Conservation (phyloP, 1,139 yeast species). For the Blastobotrys petasosporus region DNA sequence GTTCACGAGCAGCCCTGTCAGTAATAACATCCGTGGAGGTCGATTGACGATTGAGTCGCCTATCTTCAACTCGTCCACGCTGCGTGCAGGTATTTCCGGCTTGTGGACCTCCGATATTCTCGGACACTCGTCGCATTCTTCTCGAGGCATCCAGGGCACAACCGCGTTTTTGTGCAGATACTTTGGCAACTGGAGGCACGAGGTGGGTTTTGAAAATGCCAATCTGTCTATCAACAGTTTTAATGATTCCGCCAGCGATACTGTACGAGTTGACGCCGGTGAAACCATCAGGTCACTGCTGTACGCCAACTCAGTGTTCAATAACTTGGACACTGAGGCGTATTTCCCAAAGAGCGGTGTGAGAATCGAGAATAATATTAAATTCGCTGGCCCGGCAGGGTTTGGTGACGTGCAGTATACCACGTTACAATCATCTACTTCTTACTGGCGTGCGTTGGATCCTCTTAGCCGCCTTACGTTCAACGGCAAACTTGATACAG, state of each 20-base stretch:
- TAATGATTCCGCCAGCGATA: slow-evolving; percentile 37
- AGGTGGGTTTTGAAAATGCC: slow-evolving; percentile 57
- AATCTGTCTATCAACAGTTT: slow-evolving; percentile 30
- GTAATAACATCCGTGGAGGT: slow-evolving; percentile 1
- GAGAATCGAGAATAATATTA: slow-evolving; percentile 48
- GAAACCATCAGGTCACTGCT: slow-evolving; percentile 19
- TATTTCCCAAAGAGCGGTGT: slow-evolving; percentile 45
- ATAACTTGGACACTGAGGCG: slow-evolving; percentile 17
- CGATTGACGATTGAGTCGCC: slow-evolving; percentile 36
- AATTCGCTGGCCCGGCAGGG: slow-evolving; percentile 55
- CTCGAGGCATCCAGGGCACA: slow-evolving; percentile 2
- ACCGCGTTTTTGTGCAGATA: slow-evolving; percentile 35
- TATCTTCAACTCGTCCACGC: slow-evolving; percentile 49
- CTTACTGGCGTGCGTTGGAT: slow-evolving; percentile 15
- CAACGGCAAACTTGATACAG: slow-evolving; percentile 4
- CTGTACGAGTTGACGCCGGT: slow-evolving; percentile 36
- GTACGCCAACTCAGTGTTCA: background rate
- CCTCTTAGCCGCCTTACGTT: slow-evolving; percentile 10
- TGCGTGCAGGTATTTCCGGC: slow-evolving; percentile 42
- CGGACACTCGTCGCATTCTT: slow-evolving; percentile 47
- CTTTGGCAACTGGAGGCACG: slow-evolving; percentile 35
- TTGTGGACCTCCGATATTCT: slow-evolving; percentile 56
- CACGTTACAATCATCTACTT: slow-evolving; percentile 25
- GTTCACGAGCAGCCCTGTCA: slow-evolving; percentile 1
- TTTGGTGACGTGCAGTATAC: slow-evolving; percentile 37